A percentile compares a stretch with the other conserved stretches of the same genome.
Conservation (phyloP, 2,329 filamentous ascomycete species). For the Claviceps citrina region DNA sequence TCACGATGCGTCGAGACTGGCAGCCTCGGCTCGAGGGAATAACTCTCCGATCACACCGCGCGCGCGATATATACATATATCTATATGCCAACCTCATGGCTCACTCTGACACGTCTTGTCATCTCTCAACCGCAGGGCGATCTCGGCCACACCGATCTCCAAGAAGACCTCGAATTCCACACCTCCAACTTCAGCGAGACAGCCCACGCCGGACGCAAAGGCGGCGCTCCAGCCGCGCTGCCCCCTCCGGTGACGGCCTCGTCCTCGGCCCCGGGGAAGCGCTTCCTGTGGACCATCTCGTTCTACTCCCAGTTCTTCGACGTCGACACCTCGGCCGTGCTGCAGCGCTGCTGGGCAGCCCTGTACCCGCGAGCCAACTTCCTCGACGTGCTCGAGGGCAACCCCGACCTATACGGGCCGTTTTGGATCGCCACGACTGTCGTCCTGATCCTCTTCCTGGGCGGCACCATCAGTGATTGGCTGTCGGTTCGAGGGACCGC, state of each 20-base stretch:
- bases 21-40: too few relatives aligned
- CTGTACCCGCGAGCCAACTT: slow-evolving; percentile 87
- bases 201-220: slow-evolving; percentile 33
- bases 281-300: slow-evolving; percentile 77
- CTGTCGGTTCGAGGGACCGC: slow-evolving; percentile 51
- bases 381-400: slow-evolving; percentile 90
- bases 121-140: slow-evolving; percentile 52
- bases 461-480: slow-evolving; percentile 89
- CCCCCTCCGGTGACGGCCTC: slow-evolving; percentile 42
- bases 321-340: slow-evolving; percentile 81
- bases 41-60: too few relatives aligned
- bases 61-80: too few relatives aligned
- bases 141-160: slow-evolving; percentile 91
- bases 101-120: not conserved
- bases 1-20: not conserved
- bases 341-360: slow-evolving; percentile 75
- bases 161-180: slow-evolving; percentile 99
- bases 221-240: slow-evolving; percentile 33
- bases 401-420: slow-evolving; percentile 89
- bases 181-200: slow-evolving; percentile 66
- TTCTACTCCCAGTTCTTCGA: slow-evolving; percentile 99
- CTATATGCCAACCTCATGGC: too few relatives aligned
- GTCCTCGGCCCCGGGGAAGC: slow-evolving; percentile 45
- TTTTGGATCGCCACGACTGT: slow-evolving; percentile 99
- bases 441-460: slow-evolving; percentile 85